Base-by-base conservation (phyloP, 352 stramenopile genomes). In the Aphanomyces stellatus region DNA sequence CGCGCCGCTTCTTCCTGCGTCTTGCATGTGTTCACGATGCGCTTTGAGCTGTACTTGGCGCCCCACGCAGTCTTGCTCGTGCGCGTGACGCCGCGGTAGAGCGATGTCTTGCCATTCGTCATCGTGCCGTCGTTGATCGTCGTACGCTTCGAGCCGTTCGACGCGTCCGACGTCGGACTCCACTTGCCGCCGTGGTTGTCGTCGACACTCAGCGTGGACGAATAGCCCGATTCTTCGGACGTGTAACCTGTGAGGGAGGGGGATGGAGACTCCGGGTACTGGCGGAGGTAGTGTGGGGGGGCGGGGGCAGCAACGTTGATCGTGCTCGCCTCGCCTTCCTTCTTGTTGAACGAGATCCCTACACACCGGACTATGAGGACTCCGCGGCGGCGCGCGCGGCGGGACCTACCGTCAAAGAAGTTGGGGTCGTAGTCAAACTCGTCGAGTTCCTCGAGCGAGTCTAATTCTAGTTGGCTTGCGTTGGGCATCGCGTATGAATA, bases 81-180 rank as follows among this genome's bases (percentile, higher is more conserved):
- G 69, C 91, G 82, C 10, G 84, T 93, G 37, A 95, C 84, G 19
- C 84, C 85, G 10, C 83, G 81, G 56, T 90, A 95, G 73, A 92
- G 91, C 75, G 87, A 93, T n/a, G 85, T 93, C 77, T 92, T 93
- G 30, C 81, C 82, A 56, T 91, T 91, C 68, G 89, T 90, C 72
- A 88, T 77, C 64, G 88, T 93, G 66, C 77, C 79, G 2, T 74
- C 76, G 53, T 90, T 86, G 30, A 80, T 78, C 57, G 81, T 78
- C 67, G 77, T 75, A 42, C 73, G 71, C 63, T 81, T 73, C 46
- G 78, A 74, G 6, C 72, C 71, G 51, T 76, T 74, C 61, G 76
- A 71, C 8, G 75, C 76, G 56, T 85, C 77, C 4, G 60, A 67
- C 1, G 46, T 43, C 8, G 60, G 60, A 41, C 60, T 67, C 60